Evolutionary conservation across 352 stramenopile species (phyloP).

Genomic region (Phytopythium kandeliae): DNA sequence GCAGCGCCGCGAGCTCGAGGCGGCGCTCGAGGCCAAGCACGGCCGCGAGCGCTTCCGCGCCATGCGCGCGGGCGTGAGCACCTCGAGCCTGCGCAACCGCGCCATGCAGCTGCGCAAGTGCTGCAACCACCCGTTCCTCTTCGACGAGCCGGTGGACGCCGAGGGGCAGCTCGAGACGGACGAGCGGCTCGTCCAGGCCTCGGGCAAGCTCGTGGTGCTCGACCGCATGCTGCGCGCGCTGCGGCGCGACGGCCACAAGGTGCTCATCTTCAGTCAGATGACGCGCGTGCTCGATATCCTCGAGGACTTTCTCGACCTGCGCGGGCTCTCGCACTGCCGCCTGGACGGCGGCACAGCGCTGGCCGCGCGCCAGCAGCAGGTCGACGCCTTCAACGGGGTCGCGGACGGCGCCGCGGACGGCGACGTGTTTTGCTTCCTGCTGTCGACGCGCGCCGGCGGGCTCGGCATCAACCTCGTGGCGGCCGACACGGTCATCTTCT

Average conservation of each 20-base stretch:
- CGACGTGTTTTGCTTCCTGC: conserved; percentile 75
- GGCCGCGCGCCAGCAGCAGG: conserved; percentile 91
- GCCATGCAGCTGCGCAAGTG: conserved; percentile 83
- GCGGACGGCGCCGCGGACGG: conserved; percentile 28
- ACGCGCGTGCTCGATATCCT: conserved; percentile 98
- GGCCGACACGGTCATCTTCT: conserved; percentile 97
- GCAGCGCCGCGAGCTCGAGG: conserved; percentile 79
- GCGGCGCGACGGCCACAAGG: conserved; percentile 93
- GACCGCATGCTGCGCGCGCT: conserved; percentile 96
- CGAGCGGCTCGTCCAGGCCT: conserved; percentile 90
- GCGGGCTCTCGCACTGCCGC: conserved; percentile 92
- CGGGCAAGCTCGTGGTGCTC: conserved; percentile 98
- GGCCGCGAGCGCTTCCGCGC: conserved; percentile 39
- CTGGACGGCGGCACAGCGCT: conserved; percentile 96
- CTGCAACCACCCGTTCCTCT: conserved; percentile 87
- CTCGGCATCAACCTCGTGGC: conserved; percentile 97
- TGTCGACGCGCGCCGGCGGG: conserved; percentile 91
- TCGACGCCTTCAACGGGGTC: conserved; percentile 96
- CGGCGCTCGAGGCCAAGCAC: conserved; percentile 83
- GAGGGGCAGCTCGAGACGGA: conserved; percentile 52
- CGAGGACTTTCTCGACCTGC: conserved; percentile 91
- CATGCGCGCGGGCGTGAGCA: conserved; percentile 33
- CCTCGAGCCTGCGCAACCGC: conserved; percentile 60
- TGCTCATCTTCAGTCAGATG: conserved; percentile 99
- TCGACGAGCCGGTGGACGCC: conserved; percentile 69